Evolutionary conservation across 257 asterid genomes (phyloP).

Genomic region (Solanum etuberosum): DNA sequence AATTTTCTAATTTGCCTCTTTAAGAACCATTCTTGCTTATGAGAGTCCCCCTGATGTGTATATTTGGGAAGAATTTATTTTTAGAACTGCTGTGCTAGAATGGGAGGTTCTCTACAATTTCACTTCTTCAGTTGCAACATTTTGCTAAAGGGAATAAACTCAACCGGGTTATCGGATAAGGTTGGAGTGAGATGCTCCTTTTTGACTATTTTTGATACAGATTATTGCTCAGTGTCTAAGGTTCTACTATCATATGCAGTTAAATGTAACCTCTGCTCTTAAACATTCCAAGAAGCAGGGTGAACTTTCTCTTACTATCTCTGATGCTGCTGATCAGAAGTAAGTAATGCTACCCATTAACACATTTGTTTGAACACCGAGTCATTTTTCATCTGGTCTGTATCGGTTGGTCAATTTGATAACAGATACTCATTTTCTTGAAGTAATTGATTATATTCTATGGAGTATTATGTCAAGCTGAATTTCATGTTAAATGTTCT

Average conservation of each 20-base stretch:
- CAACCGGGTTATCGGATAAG: slow-evolving; percentile 16
- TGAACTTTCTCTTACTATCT: slow-evolving; percentile 3
- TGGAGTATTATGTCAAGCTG: not conserved
- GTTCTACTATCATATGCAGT: slow-evolving; percentile 8
- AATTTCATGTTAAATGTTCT: not conserved
- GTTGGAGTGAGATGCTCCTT: slow-evolving; percentile 8
- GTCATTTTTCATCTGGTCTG: not conserved
- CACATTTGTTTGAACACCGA: not conserved
- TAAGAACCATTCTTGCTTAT: not conserved
- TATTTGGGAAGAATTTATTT: not conserved
- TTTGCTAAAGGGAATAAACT: slow-evolving; percentile 9
- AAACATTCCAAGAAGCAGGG: slow-evolving; percentile 7
- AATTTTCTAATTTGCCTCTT: not conserved
- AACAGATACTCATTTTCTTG: not conserved
- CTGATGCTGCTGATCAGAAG: slow-evolving; percentile 26
- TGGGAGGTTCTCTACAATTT: slow-evolving; percentile 3
- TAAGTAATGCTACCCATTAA: not conserved
- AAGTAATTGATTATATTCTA: not conserved
- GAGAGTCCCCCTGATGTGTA: not conserved
- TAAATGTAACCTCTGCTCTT: slow-evolving; percentile 8
- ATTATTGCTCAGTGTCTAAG: not conserved
- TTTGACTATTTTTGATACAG: not conserved
- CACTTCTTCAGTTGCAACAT: slow-evolving; percentile 3
- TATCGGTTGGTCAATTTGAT: not conserved
- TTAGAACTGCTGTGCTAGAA: slow-evolving; percentile 10